Base-by-base conservation (phyloP, 2,329 filamentous ascomycete species). In the Diaporthe sp. region DNA sequence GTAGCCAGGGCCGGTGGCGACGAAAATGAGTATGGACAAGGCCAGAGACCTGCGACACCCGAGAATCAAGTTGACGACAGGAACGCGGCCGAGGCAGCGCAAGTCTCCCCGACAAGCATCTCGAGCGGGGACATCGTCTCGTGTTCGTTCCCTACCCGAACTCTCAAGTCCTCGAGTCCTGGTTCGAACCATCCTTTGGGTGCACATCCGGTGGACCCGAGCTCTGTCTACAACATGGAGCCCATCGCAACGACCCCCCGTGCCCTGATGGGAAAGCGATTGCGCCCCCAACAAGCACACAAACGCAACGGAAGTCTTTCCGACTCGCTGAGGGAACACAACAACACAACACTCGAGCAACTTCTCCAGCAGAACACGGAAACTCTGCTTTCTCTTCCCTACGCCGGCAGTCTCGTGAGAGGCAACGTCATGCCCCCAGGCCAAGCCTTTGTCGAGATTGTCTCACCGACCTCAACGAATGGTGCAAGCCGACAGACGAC, bases 291-390 rank as follows among this genome's bases (percentile, higher is more conserved):
- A 17, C 82, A 87, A 55, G 84, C 85, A 13, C 95, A 98, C 84
- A 96, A 95, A 83, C 92, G 95, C 31, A 98, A 94, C 81, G 95
- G 93, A 68, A 98, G 96, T 82, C 93, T 97, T 79, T 94, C 94
- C 0, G 95, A 98, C 84, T 96, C 96, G 1, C 84, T 96, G 71
- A 88, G 95, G 79, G 94, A 97, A 84, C 92, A 86, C 84, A 90
- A 83, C 31, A 83, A 84, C 8, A 75, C 83, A 17, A 83, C 86
- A 4, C 89, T 90, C 61, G 89, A 87, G 76, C 81, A 68, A 42
- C 58, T 87, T 5, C 82, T 88, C 2, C 87, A 87, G 77, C 90
- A 89, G 77, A 90, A 90, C 31, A 85, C 88, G 4, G 90, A 92
- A 75, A 84, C 92, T 22, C 84, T 92, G 19, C 88, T 93, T 77